Conservation (phyloP, 352 stramenopile genomes). For the Phytophthora foliorum region DNA sequence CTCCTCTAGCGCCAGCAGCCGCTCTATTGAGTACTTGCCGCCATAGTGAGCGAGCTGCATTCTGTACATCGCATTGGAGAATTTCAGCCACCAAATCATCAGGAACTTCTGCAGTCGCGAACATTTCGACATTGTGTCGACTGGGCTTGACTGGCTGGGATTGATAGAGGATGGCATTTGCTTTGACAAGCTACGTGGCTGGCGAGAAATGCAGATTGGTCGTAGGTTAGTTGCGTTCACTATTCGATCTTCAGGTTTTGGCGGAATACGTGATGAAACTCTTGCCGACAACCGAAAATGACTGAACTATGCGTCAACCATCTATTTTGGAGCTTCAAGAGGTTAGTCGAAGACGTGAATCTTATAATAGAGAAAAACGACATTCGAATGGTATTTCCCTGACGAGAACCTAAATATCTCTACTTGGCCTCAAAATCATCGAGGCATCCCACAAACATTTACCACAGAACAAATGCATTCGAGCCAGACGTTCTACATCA, state of each 20-base stretch:
- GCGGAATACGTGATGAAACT: too few relatives aligned
- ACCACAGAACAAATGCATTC: background rate
- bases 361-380: too few relatives aligned
- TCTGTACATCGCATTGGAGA: background rate
- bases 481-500: conserved; percentile 11
- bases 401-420: too few relatives aligned
- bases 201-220: background rate
- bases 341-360: too few relatives aligned
- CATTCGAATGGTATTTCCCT: too few relatives aligned
- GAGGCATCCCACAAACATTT: background rate
- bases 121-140: background rate
- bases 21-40: conserved; percentile 18
- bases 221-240: too few relatives aligned
- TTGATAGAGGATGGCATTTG: background rate
- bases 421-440: too few relatives aligned
- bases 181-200: background rate
- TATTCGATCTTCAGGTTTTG: too few relatives aligned
- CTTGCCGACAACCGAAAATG: too few relatives aligned
- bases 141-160: background rate
- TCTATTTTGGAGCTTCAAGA: too few relatives aligned
- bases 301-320: too few relatives aligned
- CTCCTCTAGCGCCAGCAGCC: conserved; percentile 18
- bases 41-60: conserved; percentile 16
- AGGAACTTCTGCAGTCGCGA: background rate
- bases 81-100: background rate